Evolutionary conservation across 225 moss, liverwort and hornwort species (phyloP).

Genomic region (Bryoerythrophyllum caledonicum): DNA sequence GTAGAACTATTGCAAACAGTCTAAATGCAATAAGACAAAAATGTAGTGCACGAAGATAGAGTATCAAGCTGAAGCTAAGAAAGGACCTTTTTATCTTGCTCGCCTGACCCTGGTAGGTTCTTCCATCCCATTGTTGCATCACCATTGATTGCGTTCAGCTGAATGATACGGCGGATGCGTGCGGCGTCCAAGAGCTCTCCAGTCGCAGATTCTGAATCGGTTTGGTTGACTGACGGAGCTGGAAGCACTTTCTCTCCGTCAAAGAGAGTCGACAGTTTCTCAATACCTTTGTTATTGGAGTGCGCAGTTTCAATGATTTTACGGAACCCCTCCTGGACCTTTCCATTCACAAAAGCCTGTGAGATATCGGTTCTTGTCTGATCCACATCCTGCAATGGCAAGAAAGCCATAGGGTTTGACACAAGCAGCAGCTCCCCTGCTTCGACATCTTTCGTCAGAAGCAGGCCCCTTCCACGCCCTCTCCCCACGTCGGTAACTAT

Average conservation of each 20-base stretch:
- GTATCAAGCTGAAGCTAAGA: neutral
- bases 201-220: constrained; percentile 27
- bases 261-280: constrained; percentile 55
- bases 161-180: constrained; percentile 49
- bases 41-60: neutral
- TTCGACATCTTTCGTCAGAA: constrained; percentile 68
- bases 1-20: neutral
- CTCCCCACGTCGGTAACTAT: constrained; percentile 50
- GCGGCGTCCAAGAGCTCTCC: constrained; percentile 45
- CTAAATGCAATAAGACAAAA: neutral
- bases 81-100: constrained; percentile 50
- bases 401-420: constrained; percentile 71
- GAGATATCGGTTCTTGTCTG: constrained; percentile 34
- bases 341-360: constrained; percentile 43
- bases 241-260: constrained; percentile 42
- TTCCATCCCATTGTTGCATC: constrained; percentile 61
- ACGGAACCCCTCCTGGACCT: constrained; percentile 49
- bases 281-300: constrained; percentile 41
- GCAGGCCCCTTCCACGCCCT: constrained; percentile 62
- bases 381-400: constrained; percentile 36
- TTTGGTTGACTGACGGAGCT: constrained; percentile 53
- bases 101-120: constrained; percentile 50
- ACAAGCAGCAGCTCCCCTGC: constrained; percentile 78
- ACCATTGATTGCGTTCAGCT: constrained; percentile 66
- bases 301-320: constrained; percentile 44